Evolutionary conservation across 257 asterid genomes (phyloP).

Genomic region (Solanum gandarillasii): DNA sequence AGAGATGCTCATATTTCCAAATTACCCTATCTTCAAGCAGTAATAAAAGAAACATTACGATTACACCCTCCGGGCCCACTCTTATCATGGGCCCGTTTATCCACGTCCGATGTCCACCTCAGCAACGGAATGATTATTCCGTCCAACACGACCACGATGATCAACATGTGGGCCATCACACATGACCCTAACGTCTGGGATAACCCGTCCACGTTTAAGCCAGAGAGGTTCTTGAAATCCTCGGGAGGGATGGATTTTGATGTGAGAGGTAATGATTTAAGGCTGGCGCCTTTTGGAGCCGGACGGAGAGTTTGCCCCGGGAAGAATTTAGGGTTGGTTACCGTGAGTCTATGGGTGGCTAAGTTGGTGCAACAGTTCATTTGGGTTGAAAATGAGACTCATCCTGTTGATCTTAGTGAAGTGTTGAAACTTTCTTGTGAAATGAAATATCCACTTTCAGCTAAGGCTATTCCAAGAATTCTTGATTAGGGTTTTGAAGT

Average conservation of each 20-base stretch:
- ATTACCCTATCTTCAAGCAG: slow-evolving; percentile 34
- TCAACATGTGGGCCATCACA: slow-evolving; percentile 61
- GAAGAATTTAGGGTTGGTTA: slow-evolving; percentile 33
- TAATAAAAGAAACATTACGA: slow-evolving; percentile 41
- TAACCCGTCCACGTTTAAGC: slow-evolving; percentile 21
- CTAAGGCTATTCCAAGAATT: slow-evolving; percentile 21
- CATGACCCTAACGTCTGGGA: slow-evolving; percentile 30
- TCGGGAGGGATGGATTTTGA: slow-evolving; percentile 20
- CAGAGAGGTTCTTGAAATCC: slow-evolving; percentile 22
- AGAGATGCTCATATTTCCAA: slow-evolving; percentile 18
- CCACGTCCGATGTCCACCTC: slow-evolving; percentile 26
- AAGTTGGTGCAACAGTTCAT: slow-evolving; percentile 26
- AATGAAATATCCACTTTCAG: slow-evolving; percentile 44
- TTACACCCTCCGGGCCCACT: slow-evolving; percentile 56
- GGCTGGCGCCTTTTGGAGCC: slow-evolving; percentile 53
- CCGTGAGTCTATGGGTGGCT: slow-evolving; percentile 45
- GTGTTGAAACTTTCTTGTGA: slow-evolving; percentile 54
- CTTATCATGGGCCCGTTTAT: slow-evolving; percentile 43
- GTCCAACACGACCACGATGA: slow-evolving; percentile 41
- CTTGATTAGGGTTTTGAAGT: not conserved
- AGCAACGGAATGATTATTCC: slow-evolving; percentile 43
- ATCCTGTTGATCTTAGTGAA: slow-evolving; percentile 31
- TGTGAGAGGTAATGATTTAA: slow-evolving; percentile 36
- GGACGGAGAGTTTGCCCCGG: slow-evolving; percentile 60
- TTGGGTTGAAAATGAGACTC: slow-evolving; percentile 13